These are phyloP conservation scores for Gilbertella persicaria DNA, from an alignment of 371 early-diverging fungal genomes.

Conservation along the genomic window DNA sequence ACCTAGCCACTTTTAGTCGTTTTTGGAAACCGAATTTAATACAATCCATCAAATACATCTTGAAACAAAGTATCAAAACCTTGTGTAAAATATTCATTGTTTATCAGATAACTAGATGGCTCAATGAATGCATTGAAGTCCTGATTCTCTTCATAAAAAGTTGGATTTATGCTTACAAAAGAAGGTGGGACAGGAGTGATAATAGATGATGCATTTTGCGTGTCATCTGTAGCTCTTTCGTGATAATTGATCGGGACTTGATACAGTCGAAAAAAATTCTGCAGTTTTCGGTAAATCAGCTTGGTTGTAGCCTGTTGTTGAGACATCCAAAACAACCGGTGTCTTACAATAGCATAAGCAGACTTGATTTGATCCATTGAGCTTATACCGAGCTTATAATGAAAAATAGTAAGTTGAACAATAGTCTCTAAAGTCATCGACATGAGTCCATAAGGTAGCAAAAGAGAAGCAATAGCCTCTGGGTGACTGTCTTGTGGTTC, in stretches of 20 bases:
- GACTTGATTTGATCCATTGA: background rate
- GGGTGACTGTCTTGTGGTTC: background rate
- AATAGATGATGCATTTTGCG: too few relatives aligned
- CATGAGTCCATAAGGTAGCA: constrained; percentile 5
- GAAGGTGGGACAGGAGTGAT: background rate
- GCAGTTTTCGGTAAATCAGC: constrained; percentile 1
- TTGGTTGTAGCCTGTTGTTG: background rate
- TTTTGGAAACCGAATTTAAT: too few relatives aligned
- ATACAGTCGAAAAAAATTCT: constrained; percentile 1
- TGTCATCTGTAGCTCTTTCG: background rate
- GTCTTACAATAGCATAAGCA: background rate
- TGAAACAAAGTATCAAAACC: constrained; percentile 4
- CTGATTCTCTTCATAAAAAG: constrained; percentile 3
- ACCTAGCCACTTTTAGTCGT: too few relatives aligned
- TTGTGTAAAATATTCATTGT: too few relatives aligned
- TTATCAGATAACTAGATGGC: too few relatives aligned
- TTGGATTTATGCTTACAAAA: background rate
- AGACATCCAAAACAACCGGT: constrained; percentile 1
- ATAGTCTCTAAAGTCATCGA: constrained; percentile 1
- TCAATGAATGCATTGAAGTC: background rate
- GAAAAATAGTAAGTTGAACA: background rate
- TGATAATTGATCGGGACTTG: background rate
- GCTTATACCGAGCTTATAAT: background rate
- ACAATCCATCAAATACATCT: constrained; percentile 1
- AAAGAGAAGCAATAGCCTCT: background rate